Evolutionary conservation across 2,329 filamentous ascomycete genomes (phyloP), one percentile per base, ranked within the genome.

Genomic region (Simplicillium aogashimaense): DNA sequence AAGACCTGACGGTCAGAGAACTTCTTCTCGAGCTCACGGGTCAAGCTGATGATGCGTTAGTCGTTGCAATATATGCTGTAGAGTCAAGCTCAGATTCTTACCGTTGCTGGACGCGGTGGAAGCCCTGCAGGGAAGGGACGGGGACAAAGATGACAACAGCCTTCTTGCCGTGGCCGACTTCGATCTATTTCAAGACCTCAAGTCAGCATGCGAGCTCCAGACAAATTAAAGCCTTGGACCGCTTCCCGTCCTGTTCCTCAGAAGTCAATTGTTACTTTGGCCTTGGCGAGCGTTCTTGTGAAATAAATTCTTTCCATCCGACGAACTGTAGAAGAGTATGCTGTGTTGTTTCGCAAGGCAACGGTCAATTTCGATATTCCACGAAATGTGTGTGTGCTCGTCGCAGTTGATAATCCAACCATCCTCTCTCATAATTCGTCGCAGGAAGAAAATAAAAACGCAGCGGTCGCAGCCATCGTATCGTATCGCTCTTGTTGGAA

Each of bases 91-190:
- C 5, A 9, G 20, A 1, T 17, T 29, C 83, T 72, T 89, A 97
- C 90, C 92, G 89, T 79, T 97, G 92, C 82, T 98, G 92, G 67
- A 95, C 87, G 67, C 92, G 89, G 86, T 97, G 92, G 87, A 95
- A 98, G 69, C 86, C 86, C 70, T 83, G 77, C 69, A 98, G 87
- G 72, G 94, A 87, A 74, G 92, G 92, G 70, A 98, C 92, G 69
- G 92, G 92, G 80, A 98, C 92, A 86, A 98, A 98, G 86, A 98
- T 94, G 80, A 95, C 90, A 78, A 98, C 92, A 67, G 92, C 92
- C 85, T 97, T 98, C 83, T 95, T 95, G 83, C 92, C 92, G 79
- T 97, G 89, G 78, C 92, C 92, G 76, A 97, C 90, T 80, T 98
- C 92, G 79, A 98, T 92, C 92, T 98, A 74, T 61, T 67, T 52